phyloP scores from a whole-genome alignment of 2,329 filamentous ascomycete species.

The Aureobasidium subglaciale region DNA sequence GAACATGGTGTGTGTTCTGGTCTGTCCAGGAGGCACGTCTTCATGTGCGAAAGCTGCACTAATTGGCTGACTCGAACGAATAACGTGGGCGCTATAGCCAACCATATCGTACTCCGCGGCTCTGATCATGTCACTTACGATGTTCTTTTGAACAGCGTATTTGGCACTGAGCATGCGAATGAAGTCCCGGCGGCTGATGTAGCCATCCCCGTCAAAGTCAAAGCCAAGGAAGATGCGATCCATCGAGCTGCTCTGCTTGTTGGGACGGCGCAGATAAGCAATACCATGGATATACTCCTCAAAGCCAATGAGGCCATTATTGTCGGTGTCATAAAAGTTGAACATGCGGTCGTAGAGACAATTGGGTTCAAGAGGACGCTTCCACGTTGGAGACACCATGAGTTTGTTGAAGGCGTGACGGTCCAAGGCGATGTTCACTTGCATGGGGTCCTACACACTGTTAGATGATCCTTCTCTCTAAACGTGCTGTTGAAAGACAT shows the following conservation, averaged over 20 bases:
- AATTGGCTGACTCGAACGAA: constrained; percentile 39
- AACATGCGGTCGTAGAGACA: constrained; percentile 96
- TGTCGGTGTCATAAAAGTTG: constrained; percentile 87
- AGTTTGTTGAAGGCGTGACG: constrained; percentile 88
- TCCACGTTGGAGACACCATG: constrained; percentile 52
- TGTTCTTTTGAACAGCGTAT: constrained; percentile 82
- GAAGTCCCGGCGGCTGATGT: constrained; percentile 77
- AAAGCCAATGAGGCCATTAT: constrained; percentile 83
- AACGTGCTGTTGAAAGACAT: no score
- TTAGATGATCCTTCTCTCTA: no score
- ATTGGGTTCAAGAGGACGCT: constrained; percentile 76
- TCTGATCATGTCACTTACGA: constrained; percentile 75
- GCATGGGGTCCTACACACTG: constrained; percentile 55
- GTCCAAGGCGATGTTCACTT: constrained; percentile 77
- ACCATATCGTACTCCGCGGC: constrained; percentile 60
- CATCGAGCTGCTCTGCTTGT: constrained; percentile 59
- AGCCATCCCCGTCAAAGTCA: constrained; percentile 83
- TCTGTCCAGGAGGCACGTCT: constrained; percentile 27
- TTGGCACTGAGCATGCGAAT: constrained; percentile 87
- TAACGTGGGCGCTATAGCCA: constrained; percentile 27
- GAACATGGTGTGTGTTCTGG: constrained; percentile 20
- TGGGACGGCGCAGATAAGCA: constrained; percentile 54
- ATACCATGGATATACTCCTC: constrained; percentile 83
- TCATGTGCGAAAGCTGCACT: constrained; percentile 38
- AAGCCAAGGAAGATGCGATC: constrained; percentile 77